A percentile compares a stretch with the other conserved stretches of the same genome.
These are phyloP conservation scores for Fusarium miscanthi DNA, from an alignment of 2,329 filamentous ascomycete genomes.

Conservation along the genomic window DNA sequence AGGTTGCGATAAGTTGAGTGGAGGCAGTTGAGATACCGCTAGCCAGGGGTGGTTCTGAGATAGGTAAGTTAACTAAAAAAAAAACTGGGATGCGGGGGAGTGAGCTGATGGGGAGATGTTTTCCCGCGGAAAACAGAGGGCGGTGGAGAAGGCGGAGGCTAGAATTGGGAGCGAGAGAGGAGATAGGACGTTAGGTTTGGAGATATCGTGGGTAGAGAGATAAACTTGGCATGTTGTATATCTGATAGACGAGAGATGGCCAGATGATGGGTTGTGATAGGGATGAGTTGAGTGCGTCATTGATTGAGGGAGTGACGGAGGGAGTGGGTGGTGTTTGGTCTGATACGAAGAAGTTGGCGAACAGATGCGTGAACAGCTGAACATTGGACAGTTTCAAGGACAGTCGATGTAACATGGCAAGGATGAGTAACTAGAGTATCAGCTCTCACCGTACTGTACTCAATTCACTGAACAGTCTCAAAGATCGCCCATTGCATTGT, in stretches of 20 bases:
- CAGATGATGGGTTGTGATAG: neutral
- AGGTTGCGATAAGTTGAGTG: slow-evolving; percentile 16
- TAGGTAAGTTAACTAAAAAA: slow-evolving; percentile 5
- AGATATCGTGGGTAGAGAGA: slow-evolving; percentile 9
- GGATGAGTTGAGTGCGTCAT: slow-evolving; percentile 9
- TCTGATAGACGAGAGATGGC: slow-evolving; percentile 1
- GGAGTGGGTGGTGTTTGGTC: neutral
- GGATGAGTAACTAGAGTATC: too few relatives aligned
- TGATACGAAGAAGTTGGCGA: neutral
- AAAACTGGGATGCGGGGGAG: slow-evolving; percentile 18
- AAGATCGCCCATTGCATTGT: neutral
- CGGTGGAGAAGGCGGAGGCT: slow-evolving; percentile 4
- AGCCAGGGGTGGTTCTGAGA: slow-evolving; percentile 13
- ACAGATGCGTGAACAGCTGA: neutral
- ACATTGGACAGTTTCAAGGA: neutral
- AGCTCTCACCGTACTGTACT: too few relatives aligned
- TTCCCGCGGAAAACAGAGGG: slow-evolving; percentile 33
- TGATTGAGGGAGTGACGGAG: neutral
- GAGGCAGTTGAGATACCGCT: slow-evolving; percentile 33
- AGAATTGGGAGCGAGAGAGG: slow-evolving; percentile 29
- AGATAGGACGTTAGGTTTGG: slow-evolving; percentile 32
- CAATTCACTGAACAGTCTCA: neutral
- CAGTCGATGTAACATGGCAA: neutral
- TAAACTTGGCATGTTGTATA: slow-evolving; percentile 8
- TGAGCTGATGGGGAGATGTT: slow-evolving; percentile 4